Conservation (phyloP, 2,329 filamentous ascomycete genomes). For the Fusarium sp. region DNA sequence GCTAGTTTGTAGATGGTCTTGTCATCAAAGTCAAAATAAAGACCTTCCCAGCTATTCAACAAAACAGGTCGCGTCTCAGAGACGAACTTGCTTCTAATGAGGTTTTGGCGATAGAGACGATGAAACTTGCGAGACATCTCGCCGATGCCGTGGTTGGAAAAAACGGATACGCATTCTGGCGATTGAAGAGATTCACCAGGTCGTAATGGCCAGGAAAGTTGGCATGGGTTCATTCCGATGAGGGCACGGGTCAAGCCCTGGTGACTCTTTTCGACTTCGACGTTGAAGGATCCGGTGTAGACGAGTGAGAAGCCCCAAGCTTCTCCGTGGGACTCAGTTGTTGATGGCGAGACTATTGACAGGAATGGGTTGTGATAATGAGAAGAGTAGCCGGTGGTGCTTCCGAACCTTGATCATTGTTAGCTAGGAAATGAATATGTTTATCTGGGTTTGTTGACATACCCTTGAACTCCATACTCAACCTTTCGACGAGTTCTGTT, state of each 20-base stretch:
- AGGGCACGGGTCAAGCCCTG: constrained; percentile 72
- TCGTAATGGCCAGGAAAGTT: constrained; percentile 69
- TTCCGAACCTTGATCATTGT: constrained; percentile 64
- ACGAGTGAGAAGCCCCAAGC: constrained; percentile 75
- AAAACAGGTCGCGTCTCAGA: constrained; percentile 66
- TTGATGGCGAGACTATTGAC: constrained; percentile 65
- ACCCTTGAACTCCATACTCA: constrained; percentile 69
- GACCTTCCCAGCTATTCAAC: constrained; percentile 76
- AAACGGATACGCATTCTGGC: constrained; percentile 73
- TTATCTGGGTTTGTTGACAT: constrained; percentile 33
- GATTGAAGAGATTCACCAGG: constrained; percentile 70
- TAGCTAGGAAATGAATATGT: fast-evolving
- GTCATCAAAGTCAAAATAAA: constrained; percentile 70
- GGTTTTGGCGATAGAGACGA: constrained; percentile 70
- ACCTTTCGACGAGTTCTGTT: constrained; percentile 67
- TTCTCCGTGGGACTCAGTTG: constrained; percentile 72
- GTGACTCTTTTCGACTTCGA: constrained; percentile 72
- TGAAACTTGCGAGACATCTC: constrained; percentile 74
- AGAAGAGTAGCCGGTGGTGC: constrained; percentile 72
- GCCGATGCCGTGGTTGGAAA: constrained; percentile 69
- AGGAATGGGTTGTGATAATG: constrained; percentile 76
- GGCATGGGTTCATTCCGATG: constrained; percentile 71
- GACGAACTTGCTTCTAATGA: constrained; percentile 69
- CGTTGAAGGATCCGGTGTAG: constrained; percentile 73
- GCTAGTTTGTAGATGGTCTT: constrained; percentile 68